Conservation (phyloP, 2,329 filamentous ascomycete genomes). For the Xylaria sp. region DNA sequence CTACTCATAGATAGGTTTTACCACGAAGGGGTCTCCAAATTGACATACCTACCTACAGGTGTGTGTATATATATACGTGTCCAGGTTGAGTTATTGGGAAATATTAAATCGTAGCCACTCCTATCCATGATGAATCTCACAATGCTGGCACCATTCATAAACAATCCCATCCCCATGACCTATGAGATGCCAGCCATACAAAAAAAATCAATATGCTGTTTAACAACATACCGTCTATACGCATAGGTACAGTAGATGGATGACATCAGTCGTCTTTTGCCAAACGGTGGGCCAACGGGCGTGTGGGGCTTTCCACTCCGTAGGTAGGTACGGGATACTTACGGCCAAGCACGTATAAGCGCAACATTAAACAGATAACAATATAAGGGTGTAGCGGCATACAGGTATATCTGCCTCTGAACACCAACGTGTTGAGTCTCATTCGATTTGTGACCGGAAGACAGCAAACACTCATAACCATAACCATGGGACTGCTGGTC, state of each 20-base stretch:
- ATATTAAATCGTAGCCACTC: neutral
- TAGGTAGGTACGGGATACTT: neutral
- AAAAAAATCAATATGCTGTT: neutral
- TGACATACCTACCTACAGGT: no score
- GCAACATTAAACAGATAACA: neutral
- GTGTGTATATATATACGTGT: neutral
- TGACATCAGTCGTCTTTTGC: neutral
- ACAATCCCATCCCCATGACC: neutral
- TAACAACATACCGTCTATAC: neutral
- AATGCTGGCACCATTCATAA: neutral
- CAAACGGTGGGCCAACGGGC: no score
- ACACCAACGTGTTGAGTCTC: neutral
- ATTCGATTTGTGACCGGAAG: neutral
- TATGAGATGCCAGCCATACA: no score
- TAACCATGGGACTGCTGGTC: slow-evolving; percentile 57
- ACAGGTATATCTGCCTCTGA: neutral
- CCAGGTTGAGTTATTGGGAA: neutral
- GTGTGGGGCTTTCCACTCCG: no score
- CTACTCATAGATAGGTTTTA: no score
- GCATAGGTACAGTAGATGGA: neutral
- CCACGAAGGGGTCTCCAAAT: no score
- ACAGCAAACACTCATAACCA: neutral
- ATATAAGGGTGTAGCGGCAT: neutral
- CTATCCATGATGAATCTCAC: neutral
- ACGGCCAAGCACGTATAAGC: neutral